phyloP scores from a whole-genome alignment of 257 asterid genomes.

The Solanum pimpinellifolium region DNA sequence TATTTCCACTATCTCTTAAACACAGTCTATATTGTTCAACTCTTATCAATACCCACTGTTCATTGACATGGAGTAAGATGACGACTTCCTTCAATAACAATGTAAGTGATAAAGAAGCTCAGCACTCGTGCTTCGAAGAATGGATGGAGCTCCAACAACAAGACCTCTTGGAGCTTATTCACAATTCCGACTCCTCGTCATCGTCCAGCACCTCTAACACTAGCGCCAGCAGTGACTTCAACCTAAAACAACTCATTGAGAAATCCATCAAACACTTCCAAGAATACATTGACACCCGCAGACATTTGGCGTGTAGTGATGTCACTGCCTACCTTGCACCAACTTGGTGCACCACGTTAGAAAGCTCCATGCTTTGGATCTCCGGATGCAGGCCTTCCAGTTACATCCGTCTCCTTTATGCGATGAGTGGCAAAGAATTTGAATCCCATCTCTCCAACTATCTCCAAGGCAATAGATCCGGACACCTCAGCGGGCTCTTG shows the following conservation, averaged over 20 bases:
- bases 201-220: neutral
- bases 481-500: conserved; percentile 4
- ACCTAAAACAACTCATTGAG: neutral
- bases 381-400: conserved; percentile 31
- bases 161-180: neutral
- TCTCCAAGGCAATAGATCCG: neutral
- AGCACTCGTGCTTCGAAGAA: neutral
- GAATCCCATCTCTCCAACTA: conserved; percentile 1
- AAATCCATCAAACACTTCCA: conserved; percentile 26
- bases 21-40: neutral
- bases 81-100: neutral
- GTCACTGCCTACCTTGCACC: conserved; percentile 20
- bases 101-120: neutral
- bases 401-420: conserved; percentile 21
- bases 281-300: conserved; percentile 7
- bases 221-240: neutral
- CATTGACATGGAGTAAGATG: neutral
- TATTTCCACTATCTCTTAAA: neutral
- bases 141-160: neutral
- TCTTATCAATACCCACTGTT: neutral
- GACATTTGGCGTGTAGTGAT: conserved; percentile 5
- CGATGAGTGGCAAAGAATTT: conserved; percentile 15
- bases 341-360: conserved; percentile 21
- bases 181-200: neutral
- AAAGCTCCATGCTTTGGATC: conserved; percentile 22